phyloP scores from a whole-genome alignment of 371 early-diverging fungal genomes.

The Rhizopus delemar region DNA sequence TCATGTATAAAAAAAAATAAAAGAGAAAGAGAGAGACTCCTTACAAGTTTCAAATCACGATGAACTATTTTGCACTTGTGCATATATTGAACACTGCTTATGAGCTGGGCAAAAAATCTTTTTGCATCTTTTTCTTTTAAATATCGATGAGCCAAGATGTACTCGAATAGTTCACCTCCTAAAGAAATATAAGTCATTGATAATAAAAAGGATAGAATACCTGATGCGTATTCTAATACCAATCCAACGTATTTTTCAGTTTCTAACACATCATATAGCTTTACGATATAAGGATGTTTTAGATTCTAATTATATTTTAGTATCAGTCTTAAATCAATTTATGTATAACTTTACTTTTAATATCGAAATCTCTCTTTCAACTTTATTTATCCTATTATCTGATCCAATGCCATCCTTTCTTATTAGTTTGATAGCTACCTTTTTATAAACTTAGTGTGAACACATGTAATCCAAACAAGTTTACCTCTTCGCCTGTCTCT shows the following conservation, averaged over 20 bases:
- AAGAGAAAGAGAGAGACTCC: conserved; percentile 43
- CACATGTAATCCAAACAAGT: background rate
- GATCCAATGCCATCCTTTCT: conserved; percentile 57
- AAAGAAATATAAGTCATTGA: background rate
- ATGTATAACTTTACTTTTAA: conserved; percentile 48
- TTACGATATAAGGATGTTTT: conserved; percentile 73
- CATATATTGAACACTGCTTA: conserved; percentile 68
- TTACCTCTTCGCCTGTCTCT: conserved; percentile 89
- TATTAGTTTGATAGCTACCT: conserved; percentile 73
- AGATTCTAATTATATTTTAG: conserved; percentile 52
- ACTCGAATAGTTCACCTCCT: conserved; percentile 71
- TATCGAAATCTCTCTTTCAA: conserved; percentile 75
- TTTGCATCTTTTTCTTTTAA: conserved; percentile 65
- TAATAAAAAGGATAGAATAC: conserved; percentile 19
- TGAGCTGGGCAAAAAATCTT: conserved; percentile 70
- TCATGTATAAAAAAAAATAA: conserved; percentile 53
- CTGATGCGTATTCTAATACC: conserved; percentile 71
- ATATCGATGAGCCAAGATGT: conserved; percentile 61
- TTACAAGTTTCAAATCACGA: conserved; percentile 72
- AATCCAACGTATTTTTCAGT: conserved; percentile 71
- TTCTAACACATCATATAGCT: conserved; percentile 72
- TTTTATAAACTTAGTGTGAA: background rate
- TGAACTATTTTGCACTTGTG: conserved; percentile 64
- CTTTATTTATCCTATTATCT: conserved; percentile 58
- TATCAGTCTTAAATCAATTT: no score